Conservation (phyloP, 1,139 yeast genomes). For the Scheffersomyces quercinus region DNA sequence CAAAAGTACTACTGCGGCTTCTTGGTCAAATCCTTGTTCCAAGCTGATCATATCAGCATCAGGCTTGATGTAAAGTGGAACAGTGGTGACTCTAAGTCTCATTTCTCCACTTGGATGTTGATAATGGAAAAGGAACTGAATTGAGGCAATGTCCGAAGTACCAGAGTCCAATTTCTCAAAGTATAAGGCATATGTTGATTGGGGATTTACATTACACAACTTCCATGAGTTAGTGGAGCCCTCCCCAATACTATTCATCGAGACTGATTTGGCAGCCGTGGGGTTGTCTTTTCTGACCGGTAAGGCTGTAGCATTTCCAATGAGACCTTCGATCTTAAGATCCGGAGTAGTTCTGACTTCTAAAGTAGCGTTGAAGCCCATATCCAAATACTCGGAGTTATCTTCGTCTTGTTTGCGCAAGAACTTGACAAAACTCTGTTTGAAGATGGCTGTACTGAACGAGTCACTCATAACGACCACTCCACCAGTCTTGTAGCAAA, state of each 20-base stretch:
- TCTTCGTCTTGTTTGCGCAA: conserved; percentile 36
- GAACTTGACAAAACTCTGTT: conserved; percentile 59
- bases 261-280: conserved; percentile 24
- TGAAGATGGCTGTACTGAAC: conserved; percentile 64
- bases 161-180: conserved; percentile 52
- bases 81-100: conserved; percentile 52
- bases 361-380: conserved; percentile 60
- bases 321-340: conserved; percentile 54
- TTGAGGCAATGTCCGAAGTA: conserved; percentile 30
- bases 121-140: conserved; percentile 78
- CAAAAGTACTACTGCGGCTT: conserved; percentile 64
- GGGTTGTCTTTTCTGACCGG: conserved; percentile 32
- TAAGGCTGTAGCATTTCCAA: conserved; percentile 56
- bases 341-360: conserved; percentile 54
- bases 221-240: conserved; percentile 65
- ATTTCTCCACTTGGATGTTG: conserved; percentile 56
- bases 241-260: conserved; percentile 41
- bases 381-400: conserved; percentile 33
- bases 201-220: conserved; percentile 53
- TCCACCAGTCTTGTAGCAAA: conserved; percentile 63
- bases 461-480: conserved; percentile 62
- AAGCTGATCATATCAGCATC: conserved; percentile 43
- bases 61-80: conserved; percentile 40
- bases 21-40: conserved; percentile 61
- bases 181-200: conserved; percentile 57